Evolutionary conservation across 108 stramenopile species (phyloP).

Genomic region (Schizochytrium sp.): DNA sequence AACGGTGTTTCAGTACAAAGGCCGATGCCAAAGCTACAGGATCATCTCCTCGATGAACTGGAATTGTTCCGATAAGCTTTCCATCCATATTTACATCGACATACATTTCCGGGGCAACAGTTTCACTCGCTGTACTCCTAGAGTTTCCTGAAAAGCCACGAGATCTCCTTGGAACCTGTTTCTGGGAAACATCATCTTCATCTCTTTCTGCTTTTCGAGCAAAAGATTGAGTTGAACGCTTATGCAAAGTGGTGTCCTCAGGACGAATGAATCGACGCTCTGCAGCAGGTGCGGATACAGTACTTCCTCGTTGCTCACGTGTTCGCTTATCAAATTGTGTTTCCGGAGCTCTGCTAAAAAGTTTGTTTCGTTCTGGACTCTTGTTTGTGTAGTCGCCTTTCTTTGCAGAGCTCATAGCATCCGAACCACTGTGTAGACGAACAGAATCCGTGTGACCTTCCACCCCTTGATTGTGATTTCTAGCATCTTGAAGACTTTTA

Average conservation of each 20-base stretch:
- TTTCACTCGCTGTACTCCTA: neutral
- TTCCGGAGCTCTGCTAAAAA: no score
- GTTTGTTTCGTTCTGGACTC: no score
- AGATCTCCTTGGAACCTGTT: neutral
- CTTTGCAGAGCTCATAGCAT: no score
- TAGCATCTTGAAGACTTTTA: no score
- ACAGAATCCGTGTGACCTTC: no score
- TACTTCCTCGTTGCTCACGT: neutral
- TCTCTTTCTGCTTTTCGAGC: constrained; percentile 7
- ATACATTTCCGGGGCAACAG: constrained; percentile 19
- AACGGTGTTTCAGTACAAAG: constrained; percentile 2
- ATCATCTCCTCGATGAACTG: neutral
- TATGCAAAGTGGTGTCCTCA: constrained; percentile 39
- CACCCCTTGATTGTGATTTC: no score
- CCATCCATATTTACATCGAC: constrained; percentile 59
- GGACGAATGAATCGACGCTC: constrained; percentile 20
- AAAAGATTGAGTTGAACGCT: constrained; percentile 36
- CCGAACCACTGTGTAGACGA: no score
- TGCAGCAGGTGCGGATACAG: constrained; percentile 1
- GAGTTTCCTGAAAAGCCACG: neutral
- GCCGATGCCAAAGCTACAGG: neutral
- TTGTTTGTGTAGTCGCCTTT: no score
- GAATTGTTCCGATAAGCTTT: neutral
- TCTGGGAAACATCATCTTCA: neutral
- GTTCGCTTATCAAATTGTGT: no score